Percentiles rank a stretch among this genome's conserved stretches.
Evolutionary conservation across 352 stramenopile species (phyloP).

Genomic region (Phytophthora tubulina): DNA sequence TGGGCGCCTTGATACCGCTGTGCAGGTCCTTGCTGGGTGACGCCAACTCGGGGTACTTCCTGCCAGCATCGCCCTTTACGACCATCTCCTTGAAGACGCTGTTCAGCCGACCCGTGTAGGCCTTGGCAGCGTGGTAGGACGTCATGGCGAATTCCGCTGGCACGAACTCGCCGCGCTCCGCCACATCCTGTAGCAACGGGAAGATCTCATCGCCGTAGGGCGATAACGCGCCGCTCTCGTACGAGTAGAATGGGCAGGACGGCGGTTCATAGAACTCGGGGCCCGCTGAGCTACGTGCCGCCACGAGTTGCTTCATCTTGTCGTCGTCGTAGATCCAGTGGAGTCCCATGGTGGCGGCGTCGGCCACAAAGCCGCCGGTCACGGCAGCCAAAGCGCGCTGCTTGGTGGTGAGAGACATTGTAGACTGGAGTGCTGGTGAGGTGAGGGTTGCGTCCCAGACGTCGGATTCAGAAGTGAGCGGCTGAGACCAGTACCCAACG

Average conservation of each 20-base stretch:
- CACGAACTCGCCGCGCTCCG: constrained; percentile 52
- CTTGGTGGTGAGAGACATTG: constrained; percentile 41
- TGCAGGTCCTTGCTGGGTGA: constrained; percentile 66
- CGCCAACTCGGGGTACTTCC: constrained; percentile 63
- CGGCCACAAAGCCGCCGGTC: constrained; percentile 63
- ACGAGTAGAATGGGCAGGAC: constrained; percentile 71
- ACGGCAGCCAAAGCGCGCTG: constrained; percentile 61
- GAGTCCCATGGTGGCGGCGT: constrained; percentile 75
- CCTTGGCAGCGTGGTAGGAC: constrained; percentile 68
- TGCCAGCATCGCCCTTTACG: constrained; percentile 67
- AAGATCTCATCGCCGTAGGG: constrained; percentile 77
- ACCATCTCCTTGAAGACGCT: constrained; percentile 77
- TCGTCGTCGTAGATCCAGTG: constrained; percentile 82
- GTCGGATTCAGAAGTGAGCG: constrained; percentile 23
- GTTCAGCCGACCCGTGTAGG: constrained; percentile 69
- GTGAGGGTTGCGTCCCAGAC: constrained; percentile 3
- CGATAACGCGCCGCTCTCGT: constrained; percentile 60
- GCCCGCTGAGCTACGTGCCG: constrained; percentile 17
- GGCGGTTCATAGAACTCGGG: constrained; percentile 71
- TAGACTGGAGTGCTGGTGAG: neutral
- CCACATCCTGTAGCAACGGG: constrained; percentile 66
- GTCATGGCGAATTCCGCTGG: constrained; percentile 51
- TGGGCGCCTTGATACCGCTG: constrained; percentile 64
- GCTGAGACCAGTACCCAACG: constrained; percentile 10
- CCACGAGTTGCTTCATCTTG: constrained; percentile 54